Evolutionary conservation across 345 rosid genomes (phyloP), one percentile per base, ranked within the genome.

Genomic region (Anacardium occidentale): DNA sequence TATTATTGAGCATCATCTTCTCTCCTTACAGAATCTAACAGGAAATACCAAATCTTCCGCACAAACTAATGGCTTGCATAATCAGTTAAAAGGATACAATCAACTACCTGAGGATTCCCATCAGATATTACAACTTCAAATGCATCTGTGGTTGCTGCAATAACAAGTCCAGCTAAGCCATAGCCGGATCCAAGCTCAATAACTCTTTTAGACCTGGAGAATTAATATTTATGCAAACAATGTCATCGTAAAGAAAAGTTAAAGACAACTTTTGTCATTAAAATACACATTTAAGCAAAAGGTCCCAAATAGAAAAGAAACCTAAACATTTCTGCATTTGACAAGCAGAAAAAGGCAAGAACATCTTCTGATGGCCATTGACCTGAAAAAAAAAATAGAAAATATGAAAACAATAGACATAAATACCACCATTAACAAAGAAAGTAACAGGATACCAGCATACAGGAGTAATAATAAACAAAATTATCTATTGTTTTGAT

Each of bases 361-460:
- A 90, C 93, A 58, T 93, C 96, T 85, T 93, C 99, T 13, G 99
- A 96, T 24, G 99, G 98, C 97, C 98, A 96, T 34, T 86, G 90
- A 85, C 97, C 99, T 93, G 80, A n/a, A 48, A 34, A 79, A 68
- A 3, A 66, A 53, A 47, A n/a, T n/a, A n/a, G 57, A 80, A 81
- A 53, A 67, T 51, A 44, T 9, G n/a, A 34, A 70, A 65, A 20
- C 56, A 61, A 40, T 53, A 50, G n/a, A 66, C 52, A 4, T 2
- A 71, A 60, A 58, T 70, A 53, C 4, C 74, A 32, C 63, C 37
- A 44, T 68, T 45, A 60, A 44, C 29, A 62, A 66, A 72, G 71
- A 14, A 29, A 69, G 42, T n/a, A 10, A 62, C 10, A 29, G 25
- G 29, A 18, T 3, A 51, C 17, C 0, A 51, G 58, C 22, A 26